Conservation (phyloP, 2,329 filamentous ascomycete genomes). For the Trichoderma cornu-damae region DNA sequence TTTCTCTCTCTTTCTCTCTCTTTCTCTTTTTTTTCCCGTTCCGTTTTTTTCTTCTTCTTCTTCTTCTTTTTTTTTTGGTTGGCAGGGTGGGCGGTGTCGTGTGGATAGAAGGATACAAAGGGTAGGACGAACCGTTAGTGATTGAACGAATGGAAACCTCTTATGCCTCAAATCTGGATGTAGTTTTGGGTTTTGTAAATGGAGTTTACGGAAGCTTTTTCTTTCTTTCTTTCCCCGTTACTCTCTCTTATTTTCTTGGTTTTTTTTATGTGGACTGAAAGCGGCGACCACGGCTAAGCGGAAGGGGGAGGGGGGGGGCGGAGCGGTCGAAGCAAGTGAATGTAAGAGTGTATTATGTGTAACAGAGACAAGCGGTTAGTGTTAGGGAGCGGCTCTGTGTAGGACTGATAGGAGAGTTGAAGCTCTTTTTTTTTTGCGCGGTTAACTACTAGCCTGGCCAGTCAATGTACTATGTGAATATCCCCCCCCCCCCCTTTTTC, state of each 20-base stretch:
- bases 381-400: not conserved
- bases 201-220: conserved; percentile 34
- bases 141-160: conserved; percentile 18
- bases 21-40: not conserved
- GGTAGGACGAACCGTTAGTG: conserved; percentile 16
- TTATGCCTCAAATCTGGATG: conserved; percentile 34
- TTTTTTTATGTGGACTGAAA: not conserved
- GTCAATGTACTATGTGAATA: not conserved
- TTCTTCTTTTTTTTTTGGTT: conserved; percentile 25
- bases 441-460: not conserved
- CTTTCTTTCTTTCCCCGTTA: not conserved
- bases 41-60: not conserved
- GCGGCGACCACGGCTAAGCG: not conserved
- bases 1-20: not conserved
- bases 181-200: conserved; percentile 38
- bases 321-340: not conserved
- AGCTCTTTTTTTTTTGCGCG: not conserved
- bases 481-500: no score
- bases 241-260: not conserved
- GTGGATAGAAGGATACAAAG: conserved; percentile 26
- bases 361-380: not conserved
- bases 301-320: no score
- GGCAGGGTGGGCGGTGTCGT: conserved; percentile 28
- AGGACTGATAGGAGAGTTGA: not conserved
- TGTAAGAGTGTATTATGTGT: not conserved